Base-by-base conservation (phyloP, 345 rosid species). In the Eucalyptus viminalis region DNA sequence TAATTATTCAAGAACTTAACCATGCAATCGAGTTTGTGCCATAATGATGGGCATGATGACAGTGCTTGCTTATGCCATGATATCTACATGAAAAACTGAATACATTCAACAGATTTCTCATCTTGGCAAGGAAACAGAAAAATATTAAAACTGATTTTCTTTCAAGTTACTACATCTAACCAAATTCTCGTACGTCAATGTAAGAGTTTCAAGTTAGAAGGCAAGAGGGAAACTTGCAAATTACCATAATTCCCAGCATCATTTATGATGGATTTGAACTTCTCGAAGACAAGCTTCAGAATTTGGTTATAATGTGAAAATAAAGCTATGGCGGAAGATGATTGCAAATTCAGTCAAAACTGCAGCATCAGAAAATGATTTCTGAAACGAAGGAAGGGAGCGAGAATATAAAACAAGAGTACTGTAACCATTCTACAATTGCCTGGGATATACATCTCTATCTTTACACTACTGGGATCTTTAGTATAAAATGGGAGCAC, bases 271-370 rank as follows among this genome's bases (percentile, higher is more conserved):
- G 65, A 24, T 12, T 9, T 58, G 65, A 58, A 24, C 65, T 25
- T 25, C 65, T 58, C 65, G 11, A 58, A 5, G 11, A 3, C 29
- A 58, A 4, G 29, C 62, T 58, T 58, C 65, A 58, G 65, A 58
- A 58, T 7, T 54, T 17, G 58, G 58, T 7, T 21, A 19, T 21
- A 8, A 9, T 8, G 2, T 54, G 25, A 94, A 90, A 98, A 95
- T 91, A 98, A 91, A 51, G 97, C 99, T 94, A 97, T 67, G 37
- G 99, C 99, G 89, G 96, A 95, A 86, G 98, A 94, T 88, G 96
- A 80, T 88, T 95, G 93, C 76, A 99, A 98, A 94, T 34, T 53
- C 24, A 53, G 24, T 17, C 3, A 53, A 53, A 53, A 53, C 58
- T 53, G 24, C 10, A 53, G 58, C 58, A 19, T 53, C 24, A 53